A percentile compares a stretch with the other conserved stretches of the same genome.
Conservation (phyloP, 176 grass and related monocot species). For the Poa annua region DNA sequence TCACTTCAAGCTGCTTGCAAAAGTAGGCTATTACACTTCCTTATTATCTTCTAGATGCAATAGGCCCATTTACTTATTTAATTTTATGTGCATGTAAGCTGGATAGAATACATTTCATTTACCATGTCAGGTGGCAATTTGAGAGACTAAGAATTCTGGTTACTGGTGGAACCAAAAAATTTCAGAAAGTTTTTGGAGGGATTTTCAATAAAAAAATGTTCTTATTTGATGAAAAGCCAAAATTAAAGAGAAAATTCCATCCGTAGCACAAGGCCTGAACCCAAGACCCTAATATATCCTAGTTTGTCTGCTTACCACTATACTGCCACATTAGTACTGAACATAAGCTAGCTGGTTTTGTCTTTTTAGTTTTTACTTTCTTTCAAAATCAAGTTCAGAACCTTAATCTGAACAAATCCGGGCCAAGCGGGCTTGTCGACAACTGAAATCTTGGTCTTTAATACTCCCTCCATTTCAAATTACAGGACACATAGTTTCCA, state of each 20-base stretch:
- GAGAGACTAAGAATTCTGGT: not conserved
- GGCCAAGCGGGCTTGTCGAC: not conserved
- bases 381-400: not conserved
- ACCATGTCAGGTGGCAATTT: not conserved
- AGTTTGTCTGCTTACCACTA: not conserved
- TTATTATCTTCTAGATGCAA: conserved; percentile 22
- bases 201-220: not conserved
- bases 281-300: not conserved
- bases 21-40: conserved; percentile 50
- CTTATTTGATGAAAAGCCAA: not conserved
- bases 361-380: conserved; percentile 12
- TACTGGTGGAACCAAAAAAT: not conserved
- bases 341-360: not conserved
- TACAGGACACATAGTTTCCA: not conserved
- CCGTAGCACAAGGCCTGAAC: not conserved
- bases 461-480: conserved; percentile 2
- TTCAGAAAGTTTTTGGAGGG: not conserved
- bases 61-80: conserved; percentile 10
- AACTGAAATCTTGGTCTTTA: conserved; percentile 2
- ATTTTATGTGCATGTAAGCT: conserved; percentile 18
- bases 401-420: not conserved
- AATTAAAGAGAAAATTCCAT: not conserved
- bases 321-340: not conserved
- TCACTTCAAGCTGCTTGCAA: conserved; percentile 82
- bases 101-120: not conserved